Conservation (phyloP, 2,329 filamentous ascomycete species). For the Colletotrichum eremochloae region DNA sequence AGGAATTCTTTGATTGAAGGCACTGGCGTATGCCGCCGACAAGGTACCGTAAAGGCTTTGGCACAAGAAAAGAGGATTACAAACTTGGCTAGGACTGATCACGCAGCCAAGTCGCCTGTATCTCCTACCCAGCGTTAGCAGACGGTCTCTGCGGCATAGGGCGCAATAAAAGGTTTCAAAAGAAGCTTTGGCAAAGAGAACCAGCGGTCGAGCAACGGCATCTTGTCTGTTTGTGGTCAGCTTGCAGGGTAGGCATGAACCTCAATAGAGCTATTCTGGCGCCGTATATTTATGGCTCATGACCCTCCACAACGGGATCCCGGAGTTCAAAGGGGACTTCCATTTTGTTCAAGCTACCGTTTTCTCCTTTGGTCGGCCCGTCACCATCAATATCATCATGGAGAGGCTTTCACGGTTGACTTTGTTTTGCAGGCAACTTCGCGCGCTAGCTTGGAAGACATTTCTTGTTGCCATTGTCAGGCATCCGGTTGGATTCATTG, state of each 20-base stretch:
- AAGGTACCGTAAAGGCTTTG: background rate
- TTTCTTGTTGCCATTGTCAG: background rate
- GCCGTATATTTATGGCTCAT: background rate
- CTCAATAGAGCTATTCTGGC: background rate
- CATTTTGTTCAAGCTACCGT: background rate
- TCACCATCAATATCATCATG: background rate
- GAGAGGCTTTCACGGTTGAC: background rate
- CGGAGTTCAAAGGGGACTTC: too few relatives aligned
- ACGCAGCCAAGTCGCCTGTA: background rate
- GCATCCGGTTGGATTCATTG: background rate
- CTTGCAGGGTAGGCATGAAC: background rate
- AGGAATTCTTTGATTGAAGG: background rate
- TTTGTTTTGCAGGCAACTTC: background rate
- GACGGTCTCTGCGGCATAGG: background rate
- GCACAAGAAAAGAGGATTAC: background rate
- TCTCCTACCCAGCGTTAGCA: background rate
- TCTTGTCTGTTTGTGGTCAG: background rate
- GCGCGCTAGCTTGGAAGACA: constrained; percentile 1
- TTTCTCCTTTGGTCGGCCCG: background rate
- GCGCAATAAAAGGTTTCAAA: too few relatives aligned
- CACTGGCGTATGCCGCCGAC: background rate
- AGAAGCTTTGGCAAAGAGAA: background rate
- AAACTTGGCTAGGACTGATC: background rate
- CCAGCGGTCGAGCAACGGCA: background rate
- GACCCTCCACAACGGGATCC: background rate